Conservation (phyloP, 2,329 filamentous ascomycete genomes). For the Ceratocystis alfenasii region DNA sequence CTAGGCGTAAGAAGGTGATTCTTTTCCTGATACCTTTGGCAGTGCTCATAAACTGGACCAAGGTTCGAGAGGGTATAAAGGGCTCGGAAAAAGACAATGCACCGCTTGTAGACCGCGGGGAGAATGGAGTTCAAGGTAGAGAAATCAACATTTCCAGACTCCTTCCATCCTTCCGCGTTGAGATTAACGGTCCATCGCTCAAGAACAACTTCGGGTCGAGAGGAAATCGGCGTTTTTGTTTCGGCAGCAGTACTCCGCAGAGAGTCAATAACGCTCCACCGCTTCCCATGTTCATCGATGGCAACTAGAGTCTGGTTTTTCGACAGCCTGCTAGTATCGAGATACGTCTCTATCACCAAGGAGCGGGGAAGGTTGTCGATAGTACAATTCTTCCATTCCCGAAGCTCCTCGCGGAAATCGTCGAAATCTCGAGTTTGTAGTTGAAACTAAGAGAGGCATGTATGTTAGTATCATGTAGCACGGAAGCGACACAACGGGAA, state of each 20-base stretch:
- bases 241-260: slow-evolving; percentile 48
- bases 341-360: slow-evolving; percentile 78
- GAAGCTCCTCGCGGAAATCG: slow-evolving; percentile 68
- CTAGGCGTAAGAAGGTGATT: slow-evolving; percentile 50
- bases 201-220: slow-evolving; percentile 62
- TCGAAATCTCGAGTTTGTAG: slow-evolving; percentile 89
- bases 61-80: slow-evolving; percentile 44
- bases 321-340: slow-evolving; percentile 67
- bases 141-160: slow-evolving; percentile 50
- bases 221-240: slow-evolving; percentile 30
- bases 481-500: neutral
- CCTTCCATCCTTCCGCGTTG: slow-evolving; percentile 11
- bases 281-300: slow-evolving; percentile 77
- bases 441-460: slow-evolving; percentile 57
- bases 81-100: slow-evolving; percentile 85
- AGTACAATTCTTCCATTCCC: slow-evolving; percentile 69
- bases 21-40: slow-evolving; percentile 37
- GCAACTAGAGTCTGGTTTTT: slow-evolving; percentile 79
- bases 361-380: slow-evolving; percentile 67
- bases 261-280: slow-evolving; percentile 82
- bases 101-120: slow-evolving; percentile 92
- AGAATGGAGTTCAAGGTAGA: slow-evolving; percentile 41
- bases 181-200: slow-evolving; percentile 69
- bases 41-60: slow-evolving; percentile 60
- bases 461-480: slow-evolving; percentile 18